A percentile compares a stretch with the other conserved stretches of the same genome.
Evolutionary conservation across 2,329 filamentous ascomycete genomes (phyloP).

Genomic region (Fusarium nelsonii): DNA sequence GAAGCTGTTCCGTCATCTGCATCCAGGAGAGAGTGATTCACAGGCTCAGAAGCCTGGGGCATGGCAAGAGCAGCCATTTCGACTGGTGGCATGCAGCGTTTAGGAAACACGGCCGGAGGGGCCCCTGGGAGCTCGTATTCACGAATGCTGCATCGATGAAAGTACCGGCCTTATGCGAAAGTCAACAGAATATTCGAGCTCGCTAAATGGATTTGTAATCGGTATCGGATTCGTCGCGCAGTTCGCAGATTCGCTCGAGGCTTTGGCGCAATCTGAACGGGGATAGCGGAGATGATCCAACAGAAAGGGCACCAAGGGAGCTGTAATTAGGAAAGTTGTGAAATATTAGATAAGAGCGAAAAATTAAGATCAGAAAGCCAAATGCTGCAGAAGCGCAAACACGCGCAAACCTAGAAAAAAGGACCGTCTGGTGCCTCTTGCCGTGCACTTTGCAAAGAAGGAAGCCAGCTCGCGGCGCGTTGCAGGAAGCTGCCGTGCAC

Average conservation of each 20-base stretch:
- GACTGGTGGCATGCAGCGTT: constrained; percentile 36
- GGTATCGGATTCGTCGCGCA: constrained; percentile 22
- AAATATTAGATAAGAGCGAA: not conserved
- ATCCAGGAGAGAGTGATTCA: constrained; percentile 49
- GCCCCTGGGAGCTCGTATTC: constrained; percentile 44
- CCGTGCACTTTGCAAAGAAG: constrained; percentile 30
- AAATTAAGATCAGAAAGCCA: constrained; percentile 10
- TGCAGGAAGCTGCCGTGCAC: constrained; percentile 40
- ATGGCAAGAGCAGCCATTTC: constrained; percentile 37
- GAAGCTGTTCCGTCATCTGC: constrained; percentile 52
- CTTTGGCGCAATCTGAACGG: constrained; percentile 34
- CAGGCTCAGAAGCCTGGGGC: constrained; percentile 34
- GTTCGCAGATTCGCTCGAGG: constrained; percentile 26
- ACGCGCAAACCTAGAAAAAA: constrained; percentile 33
- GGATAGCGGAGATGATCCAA: constrained; percentile 22
- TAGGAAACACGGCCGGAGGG: constrained; percentile 42
- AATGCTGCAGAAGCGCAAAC: constrained; percentile 24
- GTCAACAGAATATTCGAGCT: not conserved
- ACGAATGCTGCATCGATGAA: constrained; percentile 44
- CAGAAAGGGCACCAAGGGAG: constrained; percentile 1
- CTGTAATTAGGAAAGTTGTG: constrained; percentile 2
- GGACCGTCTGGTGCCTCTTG: constrained; percentile 24
- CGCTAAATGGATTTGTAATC: constrained; percentile 4
- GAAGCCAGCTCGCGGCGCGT: constrained; percentile 44
- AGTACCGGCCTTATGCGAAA: not conserved